Evolutionary conservation across 257 asterid genomes (phyloP), one percentile per base, ranked within the genome.

Genomic region (Nicotiana tomentosiformis): DNA sequence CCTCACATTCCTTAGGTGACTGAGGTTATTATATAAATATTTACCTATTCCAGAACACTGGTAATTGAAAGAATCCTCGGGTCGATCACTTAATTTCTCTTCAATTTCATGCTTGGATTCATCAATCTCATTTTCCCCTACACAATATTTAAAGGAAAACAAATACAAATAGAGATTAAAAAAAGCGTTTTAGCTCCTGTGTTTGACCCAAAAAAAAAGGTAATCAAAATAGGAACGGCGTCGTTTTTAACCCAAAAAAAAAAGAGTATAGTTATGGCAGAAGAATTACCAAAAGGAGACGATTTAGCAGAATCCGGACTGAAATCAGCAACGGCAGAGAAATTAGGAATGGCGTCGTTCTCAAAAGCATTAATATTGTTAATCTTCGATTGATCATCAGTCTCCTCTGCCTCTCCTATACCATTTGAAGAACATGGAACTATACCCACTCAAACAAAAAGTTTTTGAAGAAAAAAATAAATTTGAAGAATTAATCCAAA

Each of bases 21-120:
- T 20, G 23, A 20, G 35, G 35, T 32, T 32, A 32, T 32, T 7
- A 43, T 43, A 43, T 43, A 9, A 43, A 9, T 84, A 77, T 89
- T 74, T 92, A 23, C 87, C 89, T 18, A 84, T 78, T 46, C 30
- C 85, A 12, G 77, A 82, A 20, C 74, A 37, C 82, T 79, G 82
- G 61, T 23, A 65, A 65, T 39, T 17, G 20, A 17, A 79, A 79
- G 11, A 58, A 46, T 39, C 61, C 26, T 79, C 37, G 5, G 26
- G 26, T 58, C 12, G 62, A 26, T 15, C 62, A 49, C 62, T 49
- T 74, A 49, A 74, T 49, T 49, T 15, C 43, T 74, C 80, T 49
- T 74, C 29, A 60, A 39, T 39, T 7, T 37, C 60, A 61, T 61
- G 43, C 61, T 79, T 79, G 57, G 60, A n/a, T 79, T 20, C 60